Conservation (phyloP, 2,329 filamentous ascomycete species). For the Fusarium zealandicum region DNA sequence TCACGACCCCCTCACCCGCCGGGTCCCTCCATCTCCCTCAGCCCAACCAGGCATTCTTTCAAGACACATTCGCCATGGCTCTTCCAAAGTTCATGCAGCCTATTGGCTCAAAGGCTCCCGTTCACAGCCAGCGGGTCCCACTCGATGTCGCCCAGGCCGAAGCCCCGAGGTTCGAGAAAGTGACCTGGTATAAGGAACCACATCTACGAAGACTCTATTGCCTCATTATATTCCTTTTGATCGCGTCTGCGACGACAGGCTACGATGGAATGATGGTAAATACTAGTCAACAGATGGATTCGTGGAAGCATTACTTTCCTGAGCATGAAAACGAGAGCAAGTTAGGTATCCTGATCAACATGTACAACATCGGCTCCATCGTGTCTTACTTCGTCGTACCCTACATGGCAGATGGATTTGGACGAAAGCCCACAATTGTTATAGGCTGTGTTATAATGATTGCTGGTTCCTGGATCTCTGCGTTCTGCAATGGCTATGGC, state of each 20-base stretch:
- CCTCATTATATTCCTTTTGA: conserved; percentile 60
- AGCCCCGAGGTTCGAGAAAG: conserved; percentile 60
- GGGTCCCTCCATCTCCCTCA: not conserved
- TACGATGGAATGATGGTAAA: conserved; percentile 69
- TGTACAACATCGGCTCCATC: conserved; percentile 61
- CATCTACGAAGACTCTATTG: conserved; percentile 64
- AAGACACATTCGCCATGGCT: conserved; percentile 26
- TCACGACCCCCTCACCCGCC: conserved; percentile 14
- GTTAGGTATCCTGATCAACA: conserved; percentile 59
- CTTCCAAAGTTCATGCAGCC: conserved; percentile 37
- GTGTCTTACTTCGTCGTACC: conserved; percentile 56
- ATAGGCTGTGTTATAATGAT: conserved; percentile 56
- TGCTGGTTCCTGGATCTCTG: conserved; percentile 51
- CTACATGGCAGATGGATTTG: conserved; percentile 53
- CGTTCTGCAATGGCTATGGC: conserved; percentile 52
- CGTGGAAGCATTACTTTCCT: conserved; percentile 61
- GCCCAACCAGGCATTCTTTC: too few relatives aligned
- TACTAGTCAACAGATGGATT: conserved; percentile 64
- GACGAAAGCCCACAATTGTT: conserved; percentile 54
- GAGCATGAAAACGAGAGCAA: conserved; percentile 49
- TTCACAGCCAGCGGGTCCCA: conserved; percentile 17
- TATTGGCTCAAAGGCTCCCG: conserved; percentile 33
- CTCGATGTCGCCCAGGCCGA: conserved; percentile 52
- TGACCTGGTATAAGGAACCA: conserved; percentile 64
- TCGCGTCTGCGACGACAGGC: conserved; percentile 67